Percentiles rank a stretch among this genome's conserved stretches.
Evolutionary conservation across 202 grass and related monocot genomes (phyloP).

Genomic region (Bolboschoenoplectus hybrid): DNA sequence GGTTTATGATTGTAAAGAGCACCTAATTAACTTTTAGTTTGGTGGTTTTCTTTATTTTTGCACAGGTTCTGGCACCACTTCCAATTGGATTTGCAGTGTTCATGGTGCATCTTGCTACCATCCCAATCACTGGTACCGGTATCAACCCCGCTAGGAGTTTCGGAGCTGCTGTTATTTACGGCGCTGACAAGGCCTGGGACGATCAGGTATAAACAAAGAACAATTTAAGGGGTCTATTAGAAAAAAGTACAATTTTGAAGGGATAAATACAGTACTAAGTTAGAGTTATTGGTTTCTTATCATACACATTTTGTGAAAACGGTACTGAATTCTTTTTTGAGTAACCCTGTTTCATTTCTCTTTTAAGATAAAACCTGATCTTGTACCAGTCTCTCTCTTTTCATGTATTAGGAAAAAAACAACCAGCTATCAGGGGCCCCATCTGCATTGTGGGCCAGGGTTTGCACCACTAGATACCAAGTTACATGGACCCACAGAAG

Average conservation of each 20-base stretch:
- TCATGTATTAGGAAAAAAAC: background rate
- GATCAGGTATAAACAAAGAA: slow-evolving; percentile 55
- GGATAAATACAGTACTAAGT: background rate
- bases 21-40: slow-evolving; percentile 4
- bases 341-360: background rate
- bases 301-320: background rate
- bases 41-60: slow-evolving; percentile 8
- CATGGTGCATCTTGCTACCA: slow-evolving; percentile 90
- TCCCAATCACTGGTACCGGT: slow-evolving; percentile 84
- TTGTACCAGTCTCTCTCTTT: background rate
- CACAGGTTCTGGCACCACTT: slow-evolving; percentile 76
- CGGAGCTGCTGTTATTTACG: slow-evolving; percentile 70
- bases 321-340: background rate
- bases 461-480: background rate
- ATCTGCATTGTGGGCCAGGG: slow-evolving; percentile 3
- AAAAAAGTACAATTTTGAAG: slow-evolving; percentile 11
- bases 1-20: background rate
- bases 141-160: slow-evolving; percentile 86
- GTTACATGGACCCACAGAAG: slow-evolving; percentile 16
- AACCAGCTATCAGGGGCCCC: background rate
- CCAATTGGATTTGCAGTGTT: slow-evolving; percentile 89
- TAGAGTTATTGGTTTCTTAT: background rate
- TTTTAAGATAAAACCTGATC: background rate
- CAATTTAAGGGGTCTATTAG: slow-evolving; percentile 7
- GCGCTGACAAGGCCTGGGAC: slow-evolving; percentile 66